A percentile compares a stretch with the other conserved stretches of the same genome.
These are phyloP conservation scores for Scheffersomyces quercinus DNA, from an alignment of 1,139 yeast species.

Conservation along the genomic window DNA sequence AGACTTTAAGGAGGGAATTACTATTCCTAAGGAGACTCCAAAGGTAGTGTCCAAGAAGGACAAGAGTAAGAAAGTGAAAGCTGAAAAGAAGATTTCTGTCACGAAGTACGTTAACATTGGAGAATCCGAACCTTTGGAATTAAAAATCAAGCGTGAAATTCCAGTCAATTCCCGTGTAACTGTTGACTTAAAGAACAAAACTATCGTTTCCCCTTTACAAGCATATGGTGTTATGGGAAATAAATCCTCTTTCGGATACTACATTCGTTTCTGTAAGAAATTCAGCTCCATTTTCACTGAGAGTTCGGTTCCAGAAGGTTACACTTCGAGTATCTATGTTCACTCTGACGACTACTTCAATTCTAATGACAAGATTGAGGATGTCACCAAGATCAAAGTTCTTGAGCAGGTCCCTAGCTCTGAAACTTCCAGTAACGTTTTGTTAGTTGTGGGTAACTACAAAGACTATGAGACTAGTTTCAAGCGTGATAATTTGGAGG, in stretches of 20 bases:
- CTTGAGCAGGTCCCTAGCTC: conserved; percentile 11
- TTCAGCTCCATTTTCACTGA: conserved; percentile 74
- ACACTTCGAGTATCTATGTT: conserved; percentile 63
- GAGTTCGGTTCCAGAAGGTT: conserved; percentile 63
- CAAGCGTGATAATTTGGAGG: conserved; percentile 48
- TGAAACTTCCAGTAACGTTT: conserved; percentile 22
- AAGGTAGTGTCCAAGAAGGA: conserved; percentile 34
- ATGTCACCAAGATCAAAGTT: conserved; percentile 11
- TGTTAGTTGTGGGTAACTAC: conserved; percentile 67
- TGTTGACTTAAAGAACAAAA: conserved; percentile 61
- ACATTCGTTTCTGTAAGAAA: conserved; percentile 63
- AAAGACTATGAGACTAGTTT: conserved; percentile 56
- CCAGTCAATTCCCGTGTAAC: conserved; percentile 83
- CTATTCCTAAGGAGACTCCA: conserved; percentile 56
- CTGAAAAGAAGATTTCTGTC: conserved; percentile 51
- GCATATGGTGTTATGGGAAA: conserved; percentile 70
- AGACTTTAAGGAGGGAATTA: conserved; percentile 65
- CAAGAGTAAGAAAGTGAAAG: conserved; percentile 41
- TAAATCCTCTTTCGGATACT: conserved; percentile 69
- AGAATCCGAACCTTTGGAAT: conserved; percentile 52
- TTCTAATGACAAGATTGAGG: conserved; percentile 19
- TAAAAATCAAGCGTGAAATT: conserved; percentile 56
- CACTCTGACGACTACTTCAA: conserved; percentile 65
- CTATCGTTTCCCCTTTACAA: conserved; percentile 67
- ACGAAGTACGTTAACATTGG: conserved; percentile 83